Evolutionary conservation across 2,329 filamentous ascomycete species (phyloP), one percentile per base, ranked within the genome.

Genomic region (Beauveria asiatica): DNA sequence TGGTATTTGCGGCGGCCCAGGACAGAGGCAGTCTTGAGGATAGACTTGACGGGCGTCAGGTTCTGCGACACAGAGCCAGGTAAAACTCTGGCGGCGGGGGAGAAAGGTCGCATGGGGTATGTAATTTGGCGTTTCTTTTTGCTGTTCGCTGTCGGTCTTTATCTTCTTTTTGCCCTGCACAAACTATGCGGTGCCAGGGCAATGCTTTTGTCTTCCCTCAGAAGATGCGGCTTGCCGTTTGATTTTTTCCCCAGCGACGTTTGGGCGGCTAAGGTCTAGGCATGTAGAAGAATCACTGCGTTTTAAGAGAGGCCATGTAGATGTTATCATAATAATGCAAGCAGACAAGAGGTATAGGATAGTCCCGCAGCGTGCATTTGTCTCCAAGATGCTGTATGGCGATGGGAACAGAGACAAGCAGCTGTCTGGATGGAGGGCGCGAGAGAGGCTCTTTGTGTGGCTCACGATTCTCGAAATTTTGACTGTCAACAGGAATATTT

Each of bases 11-110:
- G 71, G 33, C 74, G 71, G 59, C 78, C 76, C 10, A 81, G 69
- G 10, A 80, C 65, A 16, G 79, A 76, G 9, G 72, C 67, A 2
- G 78, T 70, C 62, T 82, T 81, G 52, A 83, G 74, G 45, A 83
- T 83, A 10, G 81, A 81, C 62, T 80, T 81, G 60, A 80, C 75
- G 13, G 79, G 77, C 33, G 77, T 75, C 45, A 72, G 69, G 60
- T 61, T 69, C 59, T 69, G 70, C 39, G 70, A 65, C 27, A 68
- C 63, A 51, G 72, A 67, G 59, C 74, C 69, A 64, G 73, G 66
- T 50, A 73, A 55, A 57, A 66, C 67, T 67, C 71, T 71, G 62
- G 71, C 64, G 30, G 69, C 65, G 17, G 75, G 70, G 16, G 72
- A 73, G 61, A 75, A 67, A 3, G 73, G 70, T 62, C 70, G 69